Evolutionary conservation across 495 filamentous ascomycete species (phyloP), one percentile per base, ranked within the genome.

Genomic region (Penicillium odoratum): DNA sequence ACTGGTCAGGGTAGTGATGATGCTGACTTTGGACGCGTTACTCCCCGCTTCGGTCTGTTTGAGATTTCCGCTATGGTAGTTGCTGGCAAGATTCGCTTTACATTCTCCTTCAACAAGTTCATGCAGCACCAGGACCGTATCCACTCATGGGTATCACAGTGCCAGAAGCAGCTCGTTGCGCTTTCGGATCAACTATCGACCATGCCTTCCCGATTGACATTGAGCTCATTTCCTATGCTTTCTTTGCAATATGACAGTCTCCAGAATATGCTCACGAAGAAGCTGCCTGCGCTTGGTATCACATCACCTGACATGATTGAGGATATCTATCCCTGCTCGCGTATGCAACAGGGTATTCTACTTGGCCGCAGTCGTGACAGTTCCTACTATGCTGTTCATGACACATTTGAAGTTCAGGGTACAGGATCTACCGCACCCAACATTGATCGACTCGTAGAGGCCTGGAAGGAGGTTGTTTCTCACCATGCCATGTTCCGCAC

Each of bases 321-420:
- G 64, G 82, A 86, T 52, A 79, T 81, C 18, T 90, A 89, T 56
- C 86, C 85, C 4, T 87, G 83, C 54, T 86, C 87, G 7, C 81
- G 81, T 2, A 85, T 88, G 64, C 88, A 91, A 60, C 81, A 88
- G 60, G 86, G 81, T 34, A 82, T 91, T 18, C 63, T 90, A 8
- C 79, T 88, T 36, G 84, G 83, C 50, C 83, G 82, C 10, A 72
- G 79, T 28, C 73, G 83, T 33, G 72, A 84, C 45, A 78, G 77
- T 13, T 81, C 81, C 6, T 75, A 82, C 45, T 89, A 87, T 60
- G 82, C 83, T 16, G 75, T 84, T 4, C 78, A 85, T 53, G 82
- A 78, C 48, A 86, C 85, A 1, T 87, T 84, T 57, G 81, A 86
- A 55, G 78, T 90, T 28, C 77, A 70, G 7, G 54, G 59, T 5